phyloP scores from a whole-genome alignment of 345 rosid genomes.

The Eucalyptus lansdowneana region DNA sequence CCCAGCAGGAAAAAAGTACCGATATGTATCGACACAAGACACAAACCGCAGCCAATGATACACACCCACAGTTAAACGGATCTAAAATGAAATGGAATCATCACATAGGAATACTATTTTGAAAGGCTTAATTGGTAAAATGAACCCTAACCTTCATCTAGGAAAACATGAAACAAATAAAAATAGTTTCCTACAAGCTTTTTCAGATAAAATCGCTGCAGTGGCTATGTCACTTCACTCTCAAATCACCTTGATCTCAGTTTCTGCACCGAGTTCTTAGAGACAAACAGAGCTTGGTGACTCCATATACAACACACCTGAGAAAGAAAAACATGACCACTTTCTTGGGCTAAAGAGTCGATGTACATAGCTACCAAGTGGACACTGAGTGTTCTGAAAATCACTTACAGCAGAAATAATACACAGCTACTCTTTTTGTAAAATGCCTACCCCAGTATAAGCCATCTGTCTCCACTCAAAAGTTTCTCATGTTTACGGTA shows the following conservation, averaged over 20 bases:
- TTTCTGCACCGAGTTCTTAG: neutral
- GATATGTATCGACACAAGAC: neutral
- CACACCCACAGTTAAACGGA: neutral
- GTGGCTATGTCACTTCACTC: neutral
- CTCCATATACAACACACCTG: neutral
- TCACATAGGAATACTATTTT: neutral
- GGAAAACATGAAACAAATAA: neutral
- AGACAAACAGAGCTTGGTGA: neutral
- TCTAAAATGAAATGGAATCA: neutral
- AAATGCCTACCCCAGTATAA: neutral
- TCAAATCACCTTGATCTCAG: neutral
- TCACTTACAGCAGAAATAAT: neutral
- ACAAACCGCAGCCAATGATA: neutral
- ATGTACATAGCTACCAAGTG: neutral
- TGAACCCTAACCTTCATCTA: neutral
- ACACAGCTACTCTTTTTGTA: neutral
- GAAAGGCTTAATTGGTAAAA: neutral
- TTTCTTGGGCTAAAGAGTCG: neutral
- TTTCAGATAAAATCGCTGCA: neutral
- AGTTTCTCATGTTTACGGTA: neutral
- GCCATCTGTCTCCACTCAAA: neutral
- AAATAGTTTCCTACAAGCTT: neutral
- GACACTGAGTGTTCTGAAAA: neutral
- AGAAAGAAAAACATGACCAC: neutral
- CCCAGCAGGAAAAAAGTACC: neutral